Base-by-base conservation (phyloP, 192 early-diverging fungal species). In the Coemansia pectinata region DNA sequence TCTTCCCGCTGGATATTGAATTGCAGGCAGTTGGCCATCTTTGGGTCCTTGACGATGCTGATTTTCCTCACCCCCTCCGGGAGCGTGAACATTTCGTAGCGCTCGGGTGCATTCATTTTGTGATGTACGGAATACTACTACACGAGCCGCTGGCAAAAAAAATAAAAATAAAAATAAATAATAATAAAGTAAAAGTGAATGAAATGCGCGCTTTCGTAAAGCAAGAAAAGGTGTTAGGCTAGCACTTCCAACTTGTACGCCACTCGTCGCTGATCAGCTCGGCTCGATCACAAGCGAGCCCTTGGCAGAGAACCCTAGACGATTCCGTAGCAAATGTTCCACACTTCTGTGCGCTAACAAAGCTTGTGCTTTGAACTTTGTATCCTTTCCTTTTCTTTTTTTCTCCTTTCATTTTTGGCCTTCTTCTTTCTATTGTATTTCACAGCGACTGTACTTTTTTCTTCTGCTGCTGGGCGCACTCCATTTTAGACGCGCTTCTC, bases 1-100 rank as follows among this genome's bases (percentile, higher is more conserved):
- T 99, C 98, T 77, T 99, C 98, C 73, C 91, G 91, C 47, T 95
- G 87, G 45, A 99, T 89, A 47, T 87, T 90, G 78, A 98, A 95
- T 14, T 91, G 94, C 3, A 94, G 90, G 47, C 95, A 95, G 73
- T 99, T 98, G 17, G 93, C 91, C 77, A 98, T 91, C 77, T 94
- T 95, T 39, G 94, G 88, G 75, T 98, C 96, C 66, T 88, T 90
- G 21, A 86, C 81, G 73, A 96, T 92, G 12, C 86, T 86, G 63
- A 97, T 90, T 74, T 92, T 92, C 62, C 90, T 87, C 40, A 76
- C 88, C 12, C 92, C 92, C 65, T 91, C 90, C 53, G 91, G 91
- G 62, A 93, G 80, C 23, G 89, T 85, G 75, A 93, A 92, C 77
- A 93, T 85, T 73, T 93, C 92, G 71, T 90, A 91, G 52, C 91